Evolutionary conservation across 805 yeast species (phyloP), one percentile per base, ranked within the genome.

Genomic region (Hanseniaspora occidentalis): DNA sequence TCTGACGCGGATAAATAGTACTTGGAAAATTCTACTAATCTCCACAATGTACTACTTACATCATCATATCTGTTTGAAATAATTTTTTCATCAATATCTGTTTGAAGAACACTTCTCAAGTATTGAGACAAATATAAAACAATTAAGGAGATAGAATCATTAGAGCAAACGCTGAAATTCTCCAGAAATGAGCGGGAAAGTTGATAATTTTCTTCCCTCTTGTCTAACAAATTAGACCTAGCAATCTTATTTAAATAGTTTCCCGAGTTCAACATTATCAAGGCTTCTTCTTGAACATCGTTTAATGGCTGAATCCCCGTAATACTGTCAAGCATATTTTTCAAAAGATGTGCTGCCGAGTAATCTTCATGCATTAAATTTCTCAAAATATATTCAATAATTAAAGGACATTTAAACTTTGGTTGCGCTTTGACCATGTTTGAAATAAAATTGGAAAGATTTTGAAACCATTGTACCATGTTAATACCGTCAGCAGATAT

Each of bases 391-490:
- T 70, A 80, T 2, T 63, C 60, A 13, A 85, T 53, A 10, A 89
- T 60, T 3, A 89, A 84, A 3, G 64, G 56, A 27, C 83, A 52
- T 48, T 79, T 78, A 62, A 89, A 74, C 2, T 46, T 58, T 43
- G 27, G 74, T 64, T 63, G 77, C 66, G 35, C 67, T 56, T 48
- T 71, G 58, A 57, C 84, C 4, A 86, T 60, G 41, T 79, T 76
- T 0, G 94, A 94, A 39, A 84, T 73, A 53, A 89, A 88, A 1
- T 75, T 65, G 0, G 95, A 72, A 24, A 89, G 64, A 18, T 94
- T 81, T 50, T 81, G 92, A 25, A 86, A 69, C 97, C 97, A 89
- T 49, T 73, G 77, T 20, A 81, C 66, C 43, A 83, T 88, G 49
- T 77, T 75, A 42, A 89, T 61, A 7, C 96, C 96, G 60, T 86